A percentile compares a stretch with the other conserved stretches of the same genome.
Evolutionary conservation across 176 grass and related monocot species (phyloP).

Genomic region (Sorghum bicolor): DNA sequence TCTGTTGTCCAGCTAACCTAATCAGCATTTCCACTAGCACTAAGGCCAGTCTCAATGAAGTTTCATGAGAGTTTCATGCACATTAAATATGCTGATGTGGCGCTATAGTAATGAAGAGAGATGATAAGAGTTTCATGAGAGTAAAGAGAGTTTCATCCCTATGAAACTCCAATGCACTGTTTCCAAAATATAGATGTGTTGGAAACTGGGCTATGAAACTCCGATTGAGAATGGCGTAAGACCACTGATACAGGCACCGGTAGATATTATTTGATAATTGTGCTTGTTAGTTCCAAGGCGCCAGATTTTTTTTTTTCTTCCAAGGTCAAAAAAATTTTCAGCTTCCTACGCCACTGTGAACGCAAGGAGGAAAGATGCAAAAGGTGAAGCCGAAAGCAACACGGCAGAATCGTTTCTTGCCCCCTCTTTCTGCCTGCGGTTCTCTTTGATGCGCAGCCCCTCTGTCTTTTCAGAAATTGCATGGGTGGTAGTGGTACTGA

Average conservation of each 20-base stretch:
- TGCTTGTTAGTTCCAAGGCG: conserved; percentile 1
- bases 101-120: too few relatives aligned
- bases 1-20: not conserved
- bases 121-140: too few relatives aligned
- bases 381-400: conserved; percentile 48
- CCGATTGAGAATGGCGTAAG: too few relatives aligned
- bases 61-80: too few relatives aligned
- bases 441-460: not conserved
- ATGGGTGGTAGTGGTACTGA: not conserved
- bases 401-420: conserved; percentile 38
- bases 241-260: not conserved
- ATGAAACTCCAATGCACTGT: too few relatives aligned
- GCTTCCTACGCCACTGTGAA: conserved; percentile 23
- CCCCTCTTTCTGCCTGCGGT: not conserved
- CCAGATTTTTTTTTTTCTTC: not conserved
- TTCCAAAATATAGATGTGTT: too few relatives aligned
- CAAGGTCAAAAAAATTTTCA: not conserved
- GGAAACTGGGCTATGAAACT: too few relatives aligned
- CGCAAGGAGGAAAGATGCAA: not conserved
- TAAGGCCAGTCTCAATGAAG: too few relatives aligned
- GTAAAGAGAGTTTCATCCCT: too few relatives aligned
- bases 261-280: conserved; percentile 3
- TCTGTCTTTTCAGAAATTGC: too few relatives aligned
- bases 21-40: conserved; percentile 18
- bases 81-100: too few relatives aligned